Percentiles rank a stretch among this genome's conserved stretches.
phyloP scores from a whole-genome alignment of 163 green algal species.

The Coccomyxa subellipsoidea region DNA sequence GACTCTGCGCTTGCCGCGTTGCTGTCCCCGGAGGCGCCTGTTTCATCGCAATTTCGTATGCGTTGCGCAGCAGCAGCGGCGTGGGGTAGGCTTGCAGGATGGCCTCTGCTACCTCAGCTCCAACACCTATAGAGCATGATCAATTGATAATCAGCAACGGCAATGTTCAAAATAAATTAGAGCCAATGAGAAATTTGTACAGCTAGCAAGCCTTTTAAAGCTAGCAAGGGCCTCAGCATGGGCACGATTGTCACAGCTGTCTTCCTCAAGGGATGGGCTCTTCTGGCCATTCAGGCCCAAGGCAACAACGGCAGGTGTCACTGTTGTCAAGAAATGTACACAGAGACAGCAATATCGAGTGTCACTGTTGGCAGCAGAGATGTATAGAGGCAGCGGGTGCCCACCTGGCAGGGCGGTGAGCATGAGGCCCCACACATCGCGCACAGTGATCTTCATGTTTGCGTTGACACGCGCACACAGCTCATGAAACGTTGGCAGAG shows the following conservation, averaged over 20 bases:
- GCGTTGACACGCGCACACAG: conserved; percentile 15
- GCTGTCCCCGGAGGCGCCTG: background rate
- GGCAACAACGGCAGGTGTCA: too few species aligned
- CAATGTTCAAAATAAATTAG: background rate
- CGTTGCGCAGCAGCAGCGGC: conserved; percentile 30
- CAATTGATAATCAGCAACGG: background rate
- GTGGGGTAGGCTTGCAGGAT: conserved; percentile 39
- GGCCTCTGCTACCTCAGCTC: background rate
- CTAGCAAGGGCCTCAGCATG: too few species aligned
- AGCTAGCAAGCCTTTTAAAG: too few species aligned
- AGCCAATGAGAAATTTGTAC: too few species aligned
- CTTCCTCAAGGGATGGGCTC: too few species aligned
- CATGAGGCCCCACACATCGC: conserved; percentile 59
- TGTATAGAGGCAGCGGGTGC: background rate
- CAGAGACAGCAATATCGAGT: too few species aligned
- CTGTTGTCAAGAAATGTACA: too few species aligned
- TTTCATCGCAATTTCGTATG: conserved; percentile 24
- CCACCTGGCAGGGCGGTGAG: conserved; percentile 48
- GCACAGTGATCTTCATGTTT: conserved; percentile 38
- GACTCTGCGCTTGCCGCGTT: background rate
- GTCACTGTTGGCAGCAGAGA: background rate
- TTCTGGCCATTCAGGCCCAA: too few species aligned
- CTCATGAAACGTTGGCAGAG: conserved; percentile 24
- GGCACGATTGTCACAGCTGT: too few species aligned
- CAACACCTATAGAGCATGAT: conserved; percentile 6